Evolutionary conservation across 768 basidiomycete genomes (phyloP), one percentile per base, ranked within the genome.

Genomic region (Leccinellum rugosiceps): DNA sequence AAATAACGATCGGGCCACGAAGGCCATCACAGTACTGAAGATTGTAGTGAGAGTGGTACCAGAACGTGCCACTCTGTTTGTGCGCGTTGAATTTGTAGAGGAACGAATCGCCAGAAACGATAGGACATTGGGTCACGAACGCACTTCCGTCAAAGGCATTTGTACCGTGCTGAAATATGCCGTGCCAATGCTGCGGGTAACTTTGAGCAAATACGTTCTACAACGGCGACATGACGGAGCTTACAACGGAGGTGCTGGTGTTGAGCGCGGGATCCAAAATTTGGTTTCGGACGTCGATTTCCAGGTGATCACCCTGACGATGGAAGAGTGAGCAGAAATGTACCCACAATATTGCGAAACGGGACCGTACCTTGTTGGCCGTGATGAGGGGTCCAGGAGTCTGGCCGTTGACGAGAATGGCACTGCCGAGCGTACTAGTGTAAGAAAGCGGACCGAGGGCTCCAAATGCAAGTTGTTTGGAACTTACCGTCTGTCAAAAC

Each of bases 1-100:
- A 78, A 13, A 83, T 68, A 4, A 83, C 75, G 31, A 83, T 34
- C 3, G 77, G 72, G 0, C 82, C 82, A 43, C 82, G 68, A 23
- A 83, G 71, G 0, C 82, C 83, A 55, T 84, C 83, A 50, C 83
- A 84, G 53, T 83, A 83, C 59, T 83, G 82, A 1, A 75, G 75
- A 5, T 74, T 74, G 71, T 75, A 66, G 54, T 81, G 80, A 15
- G 77, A 79, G 58, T 66, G 78, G 64, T 77, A 80, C 80, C 81
- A 83, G 57, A 75, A 83, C 46, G 75, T 78, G 51, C 69, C 70
- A 30, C 70, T 47, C 57, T 75, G 74, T 50, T 58, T 53, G 8
- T 53, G 47, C 17, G 62, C 63, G 6, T 49, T 43, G 60, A 75
- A 77, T 21, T 75, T 66, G 52, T 82, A 78, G 53, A 68, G 60